These are phyloP conservation scores for Hypoxylon subgilvum DNA, from an alignment of 495 filamentous ascomycete genomes.

Conservation along the genomic window DNA sequence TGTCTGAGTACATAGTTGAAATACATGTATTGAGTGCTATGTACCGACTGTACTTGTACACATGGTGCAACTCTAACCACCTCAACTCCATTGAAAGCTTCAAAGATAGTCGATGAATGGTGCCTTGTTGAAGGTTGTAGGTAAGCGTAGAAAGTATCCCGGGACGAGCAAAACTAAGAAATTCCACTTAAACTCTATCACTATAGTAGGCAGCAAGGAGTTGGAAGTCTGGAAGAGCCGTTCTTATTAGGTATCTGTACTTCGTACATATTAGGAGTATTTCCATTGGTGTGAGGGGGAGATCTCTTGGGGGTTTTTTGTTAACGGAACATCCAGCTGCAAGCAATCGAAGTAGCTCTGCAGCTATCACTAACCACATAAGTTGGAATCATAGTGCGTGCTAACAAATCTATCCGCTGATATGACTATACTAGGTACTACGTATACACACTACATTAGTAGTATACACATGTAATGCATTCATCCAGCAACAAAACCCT, in stretches of 20 bases:
- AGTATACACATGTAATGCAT: no score
- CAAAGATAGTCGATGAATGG: no score
- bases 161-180: conserved; percentile 16
- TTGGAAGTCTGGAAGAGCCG: conserved; percentile 31
- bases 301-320: no score
- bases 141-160: conserved; percentile 1
- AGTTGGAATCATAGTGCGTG: conserved; percentile 9
- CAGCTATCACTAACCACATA: background rate
- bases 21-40: no score
- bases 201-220: no score
- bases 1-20: no score
- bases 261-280: no score
- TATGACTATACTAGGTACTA: background rate
- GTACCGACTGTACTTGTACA: no score
- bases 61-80: background rate
- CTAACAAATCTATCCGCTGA: background rate
- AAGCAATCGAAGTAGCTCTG: conserved; percentile 34
- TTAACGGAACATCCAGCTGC: conserved; percentile 8
- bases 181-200: conserved; percentile 19
- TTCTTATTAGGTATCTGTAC: no score
- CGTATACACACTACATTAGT: background rate
- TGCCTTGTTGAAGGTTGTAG: no score
- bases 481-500: no score
- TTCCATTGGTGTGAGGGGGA: no score
- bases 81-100: background rate